Evolutionary conservation across 2,329 filamentous ascomycete genomes (phyloP), one percentile per base, ranked within the genome.

Genomic region (Xylariaceae sp.): DNA sequence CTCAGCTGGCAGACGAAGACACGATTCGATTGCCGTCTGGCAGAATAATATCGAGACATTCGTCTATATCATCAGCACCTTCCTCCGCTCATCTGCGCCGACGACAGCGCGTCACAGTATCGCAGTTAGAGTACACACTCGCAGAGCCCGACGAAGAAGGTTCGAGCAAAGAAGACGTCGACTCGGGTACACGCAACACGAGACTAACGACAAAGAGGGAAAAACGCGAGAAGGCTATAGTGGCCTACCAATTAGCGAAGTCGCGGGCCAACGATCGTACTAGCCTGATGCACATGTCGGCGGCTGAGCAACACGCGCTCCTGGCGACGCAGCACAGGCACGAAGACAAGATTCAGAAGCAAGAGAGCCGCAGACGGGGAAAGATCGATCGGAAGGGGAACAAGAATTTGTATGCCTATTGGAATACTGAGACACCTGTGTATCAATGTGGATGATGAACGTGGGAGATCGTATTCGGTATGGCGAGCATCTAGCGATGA

Each of bases 351-450:
- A 45, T 56, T 45, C 61, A 66, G 39, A 66, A 63, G 28, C 60
- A 60, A 17, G 65, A 68, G 60, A 57, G 54, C 10, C 56, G 65
- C 16, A 55, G 56, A 50, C 61, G 57, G 51, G 38, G 52, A 14
- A 66, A 54, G 19, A 57, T 68, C 12, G 66, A 69, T 34, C 59
- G 63, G 6, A 68, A 68, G 57, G 66, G 65, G 33, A 69, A 69
- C 48, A 69, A 68, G 60, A 69, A 67, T 44, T 22, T 67, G 54
- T 66, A 68, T 50, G 64, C 65, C 1, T 68, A 68, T 48, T 68
- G 66, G 66, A n/a, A 55, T 18, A 68, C 65, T 1, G 66, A 68
- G 31, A 68, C 65, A 33, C 66, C 66, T 0, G 60, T 68, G 10
- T 68, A 68, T 33, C 60, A 61, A 38, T 67, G 66, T 54, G 66